phyloP scores from a whole-genome alignment of 2,329 filamentous ascomycete species.

The Trichoderma asperellum region DNA sequence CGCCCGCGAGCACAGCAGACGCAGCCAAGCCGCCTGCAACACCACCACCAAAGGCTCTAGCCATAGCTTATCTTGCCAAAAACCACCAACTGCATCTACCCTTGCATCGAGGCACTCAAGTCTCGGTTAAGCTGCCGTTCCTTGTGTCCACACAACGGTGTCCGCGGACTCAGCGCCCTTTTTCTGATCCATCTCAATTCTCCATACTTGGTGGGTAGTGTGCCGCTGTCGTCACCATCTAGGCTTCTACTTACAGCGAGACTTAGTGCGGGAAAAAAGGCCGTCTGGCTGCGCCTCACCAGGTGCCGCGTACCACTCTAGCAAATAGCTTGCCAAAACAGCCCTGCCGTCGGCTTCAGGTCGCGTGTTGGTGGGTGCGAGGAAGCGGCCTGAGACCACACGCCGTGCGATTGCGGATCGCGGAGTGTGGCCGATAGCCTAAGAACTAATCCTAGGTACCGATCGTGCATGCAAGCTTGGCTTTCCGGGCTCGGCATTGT shows the following conservation, averaged over 20 bases:
- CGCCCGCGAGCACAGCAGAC: neutral
- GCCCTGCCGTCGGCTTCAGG: neutral
- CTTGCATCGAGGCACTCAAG: neutral
- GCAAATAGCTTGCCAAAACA: neutral
- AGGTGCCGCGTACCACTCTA: neutral
- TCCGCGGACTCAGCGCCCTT: constrained; percentile 3
- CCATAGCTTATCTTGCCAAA: constrained; percentile 1
- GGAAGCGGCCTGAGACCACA: neutral
- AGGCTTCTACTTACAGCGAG: neutral
- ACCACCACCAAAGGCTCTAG: neutral
- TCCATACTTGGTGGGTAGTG: neutral
- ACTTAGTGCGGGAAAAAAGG: neutral
- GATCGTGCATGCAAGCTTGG: constrained; percentile 4
- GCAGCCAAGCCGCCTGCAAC: neutral
- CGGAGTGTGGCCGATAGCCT: constrained; percentile 11
- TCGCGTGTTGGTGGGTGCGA: neutral
- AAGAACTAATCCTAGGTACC: constrained; percentile 14
- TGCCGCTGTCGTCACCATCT: constrained; percentile 18
- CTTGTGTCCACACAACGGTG: neutral
- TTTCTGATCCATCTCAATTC: neutral
- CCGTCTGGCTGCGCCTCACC: constrained; percentile 20
- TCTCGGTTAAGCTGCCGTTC: neutral
- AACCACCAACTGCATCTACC: neutral
- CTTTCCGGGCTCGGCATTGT: neutral
- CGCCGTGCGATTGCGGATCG: constrained; percentile 6